Percentiles rank a stretch among this genome's conserved stretches.
Conservation (phyloP, 768 basidiomycete species). For the Panaeolus papilionaceus region DNA sequence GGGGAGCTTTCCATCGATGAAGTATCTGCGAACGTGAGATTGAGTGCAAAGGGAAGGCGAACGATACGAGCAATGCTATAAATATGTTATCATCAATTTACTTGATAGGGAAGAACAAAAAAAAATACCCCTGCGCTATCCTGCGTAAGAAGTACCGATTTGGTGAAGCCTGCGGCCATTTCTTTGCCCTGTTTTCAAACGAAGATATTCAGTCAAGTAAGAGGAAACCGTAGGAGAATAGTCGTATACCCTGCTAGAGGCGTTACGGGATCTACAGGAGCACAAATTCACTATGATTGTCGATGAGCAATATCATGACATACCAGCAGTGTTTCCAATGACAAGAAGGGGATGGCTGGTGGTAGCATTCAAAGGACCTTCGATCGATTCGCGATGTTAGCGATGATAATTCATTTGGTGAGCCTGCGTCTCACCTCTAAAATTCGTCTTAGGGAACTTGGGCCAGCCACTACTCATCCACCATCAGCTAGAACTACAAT, state of each 20-base stretch:
- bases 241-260: constrained; percentile 29
- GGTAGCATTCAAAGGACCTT: constrained; percentile 32
- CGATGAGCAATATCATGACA: not conserved
- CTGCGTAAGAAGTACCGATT: constrained; percentile 48
- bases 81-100: not conserved
- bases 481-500: not conserved
- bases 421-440: constrained; percentile 32
- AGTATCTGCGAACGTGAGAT: constrained; percentile 41
- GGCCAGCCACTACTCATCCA: not conserved
- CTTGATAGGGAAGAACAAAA: not conserved
- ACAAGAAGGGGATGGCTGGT: constrained; percentile 47
- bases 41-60: constrained; percentile 41
- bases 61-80: constrained; percentile 40
- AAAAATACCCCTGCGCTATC: constrained; percentile 45
- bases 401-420: no score
- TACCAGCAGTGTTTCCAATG: constrained; percentile 48
- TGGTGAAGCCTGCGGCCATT: constrained; percentile 41
- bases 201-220: no score
- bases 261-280: constrained; percentile 36
- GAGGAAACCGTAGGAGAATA: no score
- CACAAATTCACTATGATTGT: no score
- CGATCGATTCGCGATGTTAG: no score
- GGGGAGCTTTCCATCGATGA: constrained; percentile 45
- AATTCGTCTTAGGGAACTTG: not conserved
- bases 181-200: constrained; percentile 40